Base-by-base conservation (phyloP, 306 rosid genomes). In the Rubus idaeus region DNA sequence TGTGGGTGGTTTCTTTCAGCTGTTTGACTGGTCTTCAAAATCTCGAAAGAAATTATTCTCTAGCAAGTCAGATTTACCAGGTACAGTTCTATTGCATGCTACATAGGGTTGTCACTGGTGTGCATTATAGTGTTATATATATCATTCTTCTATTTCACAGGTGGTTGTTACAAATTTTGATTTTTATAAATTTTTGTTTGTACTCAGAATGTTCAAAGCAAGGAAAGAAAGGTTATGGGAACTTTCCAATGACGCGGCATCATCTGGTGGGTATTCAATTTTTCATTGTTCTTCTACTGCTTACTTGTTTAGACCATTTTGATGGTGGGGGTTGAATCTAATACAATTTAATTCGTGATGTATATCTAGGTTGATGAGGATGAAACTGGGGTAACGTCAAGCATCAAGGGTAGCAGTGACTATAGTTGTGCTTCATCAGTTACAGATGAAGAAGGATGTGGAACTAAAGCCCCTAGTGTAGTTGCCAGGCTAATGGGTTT, bases 401-500 rank as follows among this genome's bases (percentile, higher is more conserved):
- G 84, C 84, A 55, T 79, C 75, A 90, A 83, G 83, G 90, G 86
- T 81, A 83, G 93, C 74, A 84, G 89, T 62, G 96, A 90, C 80
- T 86, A 82, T 78, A 90, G 96, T 77, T 90, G 91, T 85, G 90
- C 97, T 84, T 92, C 98, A 21, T 95, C 97, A 1, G 90, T 92
- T 58, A 87, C 97, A n/a, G 96, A 92, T 76, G 98, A 91, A 66
- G 98, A 95, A 20, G 79, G 84, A 79, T 87, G 44, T 77, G 95
- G 96, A 78, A 47, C 77, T 46, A 88, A 89, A 78, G 91, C 86
- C 39, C 97, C 97, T 21, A 73, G 90, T 50, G 96, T 95, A 40
- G 97, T 95, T 47, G 98, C 98, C 45, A 87, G 88, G 90, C 96
- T 95, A 61, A 95, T 95, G 98, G 98, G 98, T 74, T 86, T 95